These are phyloP conservation scores for Penicillium flavigenum DNA, from an alignment of 495 filamentous ascomycete species.

Conservation along the genomic window DNA sequence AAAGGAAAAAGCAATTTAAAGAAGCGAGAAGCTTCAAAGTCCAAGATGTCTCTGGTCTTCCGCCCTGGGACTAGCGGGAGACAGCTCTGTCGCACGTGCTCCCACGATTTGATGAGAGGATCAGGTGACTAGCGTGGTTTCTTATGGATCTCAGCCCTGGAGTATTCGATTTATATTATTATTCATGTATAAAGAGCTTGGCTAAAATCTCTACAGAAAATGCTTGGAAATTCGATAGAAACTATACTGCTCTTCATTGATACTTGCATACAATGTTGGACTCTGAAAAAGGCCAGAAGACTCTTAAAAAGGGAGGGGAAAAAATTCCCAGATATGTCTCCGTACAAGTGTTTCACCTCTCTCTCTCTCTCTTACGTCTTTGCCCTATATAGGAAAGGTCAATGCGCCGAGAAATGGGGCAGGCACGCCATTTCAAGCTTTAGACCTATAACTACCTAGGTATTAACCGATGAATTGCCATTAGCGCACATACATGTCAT, in stretches of 20 bases:
- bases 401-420: neutral
- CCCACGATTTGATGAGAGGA: constrained; percentile 11
- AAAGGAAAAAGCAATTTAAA: neutral
- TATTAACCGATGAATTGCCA: neutral
- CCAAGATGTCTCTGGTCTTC: neutral
- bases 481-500: neutral
- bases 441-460: too few relatives aligned
- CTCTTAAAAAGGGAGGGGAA: neutral
- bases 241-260: neutral
- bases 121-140: constrained; percentile 9
- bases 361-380: neutral
- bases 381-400: neutral
- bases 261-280: neutral
- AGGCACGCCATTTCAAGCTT: neutral
- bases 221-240: too few relatives aligned
- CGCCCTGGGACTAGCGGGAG: constrained; percentile 11
- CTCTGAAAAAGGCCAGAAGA: neutral
- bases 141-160: neutral
- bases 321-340: too few relatives aligned
- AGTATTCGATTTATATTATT: neutral
- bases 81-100: constrained; percentile 13
- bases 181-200: neutral
- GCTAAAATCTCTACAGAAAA: neutral
- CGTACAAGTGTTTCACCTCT: neutral
- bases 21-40: neutral